These are phyloP conservation scores for Lachnellula occidentalis DNA, from an alignment of 2,329 filamentous ascomycete genomes.

Conservation along the genomic window DNA sequence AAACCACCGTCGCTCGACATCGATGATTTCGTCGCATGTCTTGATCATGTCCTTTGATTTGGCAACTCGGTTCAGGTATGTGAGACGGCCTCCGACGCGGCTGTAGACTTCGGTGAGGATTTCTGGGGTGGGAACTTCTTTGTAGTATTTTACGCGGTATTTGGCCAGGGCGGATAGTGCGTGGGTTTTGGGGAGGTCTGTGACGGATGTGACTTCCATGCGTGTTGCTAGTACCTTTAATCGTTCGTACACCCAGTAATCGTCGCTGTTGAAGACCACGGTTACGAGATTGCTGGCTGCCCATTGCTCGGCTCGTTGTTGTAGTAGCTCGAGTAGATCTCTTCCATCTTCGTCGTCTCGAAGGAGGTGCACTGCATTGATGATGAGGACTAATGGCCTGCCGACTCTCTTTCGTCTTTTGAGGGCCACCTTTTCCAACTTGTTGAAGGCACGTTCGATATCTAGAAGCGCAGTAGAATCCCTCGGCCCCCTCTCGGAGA, in stretches of 20 bases:
- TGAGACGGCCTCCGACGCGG: conserved; percentile 79
- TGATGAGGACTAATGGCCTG: conserved; percentile 79
- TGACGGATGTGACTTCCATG: conserved; percentile 87
- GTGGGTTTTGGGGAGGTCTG: conserved; percentile 72
- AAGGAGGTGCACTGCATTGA: conserved; percentile 90
- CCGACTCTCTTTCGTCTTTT: conserved; percentile 53
- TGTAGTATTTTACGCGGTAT: conserved; percentile 76
- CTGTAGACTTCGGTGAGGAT: conserved; percentile 76
- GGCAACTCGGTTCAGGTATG: conserved; percentile 86
- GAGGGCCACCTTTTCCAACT: conserved; percentile 91
- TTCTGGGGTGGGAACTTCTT: conserved; percentile 48
- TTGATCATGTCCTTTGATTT: conserved; percentile 74
- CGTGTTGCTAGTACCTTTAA: conserved; percentile 87
- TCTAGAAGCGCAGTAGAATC: conserved; percentile 90
- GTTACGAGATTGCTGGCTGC: conserved; percentile 87
- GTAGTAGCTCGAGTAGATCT: conserved; percentile 87
- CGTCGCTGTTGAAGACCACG: conserved; percentile 90
- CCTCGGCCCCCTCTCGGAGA: conserved; percentile 86
- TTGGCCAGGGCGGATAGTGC: conserved; percentile 71
- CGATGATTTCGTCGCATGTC: conserved; percentile 68
- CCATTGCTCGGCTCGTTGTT: conserved; percentile 95
- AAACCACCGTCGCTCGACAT: conserved; percentile 72
- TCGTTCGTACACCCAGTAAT: conserved; percentile 97
- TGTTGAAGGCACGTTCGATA: conserved; percentile 95
- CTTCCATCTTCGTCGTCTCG: conserved; percentile 90